Evolutionary conservation across 2,329 filamentous ascomycete genomes (phyloP), one percentile per base, ranked within the genome.

Genomic region (Hortaea sp.): DNA sequence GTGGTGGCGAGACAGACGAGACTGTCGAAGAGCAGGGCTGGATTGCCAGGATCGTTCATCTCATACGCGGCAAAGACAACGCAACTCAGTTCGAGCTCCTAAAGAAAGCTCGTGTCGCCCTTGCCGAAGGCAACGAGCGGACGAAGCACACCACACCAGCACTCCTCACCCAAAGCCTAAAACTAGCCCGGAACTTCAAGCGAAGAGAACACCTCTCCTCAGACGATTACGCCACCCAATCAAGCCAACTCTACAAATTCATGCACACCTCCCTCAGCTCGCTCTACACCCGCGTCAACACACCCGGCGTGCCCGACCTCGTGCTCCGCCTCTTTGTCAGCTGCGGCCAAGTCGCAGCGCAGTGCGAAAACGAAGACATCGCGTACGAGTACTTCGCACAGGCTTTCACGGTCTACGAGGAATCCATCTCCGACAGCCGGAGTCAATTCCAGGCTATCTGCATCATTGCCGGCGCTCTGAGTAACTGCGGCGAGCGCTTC

Each of bases 351-450:
- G 85, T 94, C 30, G 89, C 92, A 7, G 89, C 95, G 58, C 83
- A 92, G 66, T 87, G 82, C 7, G 85, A 85, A 2, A 94, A 94
- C 56, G 90, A 98, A 64, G 92, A 98, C 68, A 88, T 95, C 38
- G 85, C 88, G 7, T 98, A 98, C 65, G 92, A 98, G 63, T 98
- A 94, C 71, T 97, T 95, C 58, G 92, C 92, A 0, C 92, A 98
- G 66, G 90, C 92, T 0, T 98, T 98, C 59, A 97, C 90, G 0
- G 88, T 97, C 6, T 98, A 98, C 62, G 92, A 98, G 63, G 92
- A 98, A 66, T 84, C 88, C 0, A 85, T 98, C 53, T 92, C 88
- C 51, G 94, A 98, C 64, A 95, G 88, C 11, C 84, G 94, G 64
- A 90, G 89, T 10, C 92, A 98, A 64, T 98, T 97, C 72, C 92